Evolutionary conservation across 2,329 filamentous ascomycete genomes (phyloP).

Genomic region (Lachnellula hyalina): DNA sequence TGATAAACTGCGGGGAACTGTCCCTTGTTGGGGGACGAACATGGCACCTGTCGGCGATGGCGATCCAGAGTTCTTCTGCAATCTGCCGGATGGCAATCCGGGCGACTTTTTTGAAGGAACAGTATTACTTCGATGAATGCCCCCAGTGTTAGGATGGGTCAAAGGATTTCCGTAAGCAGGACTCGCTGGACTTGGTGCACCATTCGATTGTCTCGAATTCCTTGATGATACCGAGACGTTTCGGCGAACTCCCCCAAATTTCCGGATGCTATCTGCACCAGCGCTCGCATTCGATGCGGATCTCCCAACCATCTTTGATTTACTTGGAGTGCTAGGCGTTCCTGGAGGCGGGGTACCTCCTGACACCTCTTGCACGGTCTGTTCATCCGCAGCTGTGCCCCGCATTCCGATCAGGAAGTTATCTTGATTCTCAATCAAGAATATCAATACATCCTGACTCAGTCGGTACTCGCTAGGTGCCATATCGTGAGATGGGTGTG

Average conservation of each 20-base stretch:
- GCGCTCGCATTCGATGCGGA: conserved; percentile 86
- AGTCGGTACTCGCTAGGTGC: conserved; percentile 87
- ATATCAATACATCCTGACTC: conserved; percentile 95
- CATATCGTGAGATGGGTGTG: conserved; percentile 93
- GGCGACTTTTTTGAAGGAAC: conserved; percentile 87
- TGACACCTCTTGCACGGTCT: conserved; percentile 57
- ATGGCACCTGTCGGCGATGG: conserved; percentile 37
- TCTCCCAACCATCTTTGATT: conserved; percentile 58
- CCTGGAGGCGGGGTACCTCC: conserved; percentile 55
- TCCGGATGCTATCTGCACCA: conserved; percentile 79
- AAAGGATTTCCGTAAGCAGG: conserved; percentile 51
- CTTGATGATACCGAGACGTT: conserved; percentile 93
- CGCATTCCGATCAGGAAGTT: conserved; percentile 98
- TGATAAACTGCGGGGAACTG: conserved; percentile 19
- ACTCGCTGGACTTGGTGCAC: conserved; percentile 63
- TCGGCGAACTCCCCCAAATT: conserved; percentile 71
- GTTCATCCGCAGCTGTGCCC: conserved; percentile 91
- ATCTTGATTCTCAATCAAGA: conserved; percentile 97
- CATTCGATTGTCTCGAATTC: conserved; percentile 71
- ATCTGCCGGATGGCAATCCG: conserved; percentile 60
- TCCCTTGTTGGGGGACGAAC: conserved; percentile 31
- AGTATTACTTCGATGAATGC: conserved; percentile 80
- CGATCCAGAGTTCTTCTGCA: conserved; percentile 52
- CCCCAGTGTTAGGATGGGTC: conserved; percentile 48
- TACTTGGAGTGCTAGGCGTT: conserved; percentile 45